Evolutionary conservation across 768 basidiomycete genomes (phyloP).

Genomic region (Tephrocybe sp.): DNA sequence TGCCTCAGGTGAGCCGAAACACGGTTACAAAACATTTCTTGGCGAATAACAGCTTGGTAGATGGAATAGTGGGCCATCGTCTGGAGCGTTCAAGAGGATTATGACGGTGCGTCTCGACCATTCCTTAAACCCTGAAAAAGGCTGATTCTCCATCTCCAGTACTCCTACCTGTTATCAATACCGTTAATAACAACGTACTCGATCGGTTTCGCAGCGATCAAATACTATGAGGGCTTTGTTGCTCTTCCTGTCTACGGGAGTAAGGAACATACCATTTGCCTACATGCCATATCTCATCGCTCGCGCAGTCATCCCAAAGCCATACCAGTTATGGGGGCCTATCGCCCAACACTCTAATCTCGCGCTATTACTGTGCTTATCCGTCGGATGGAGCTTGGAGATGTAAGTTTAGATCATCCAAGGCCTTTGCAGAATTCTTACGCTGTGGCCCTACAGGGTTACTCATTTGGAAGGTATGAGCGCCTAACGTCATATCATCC

Average conservation of each 20-base stretch:
- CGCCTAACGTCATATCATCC: not conserved
- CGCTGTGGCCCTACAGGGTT: slow-evolving; percentile 42
- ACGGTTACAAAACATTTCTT: not conserved
- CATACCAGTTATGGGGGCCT: slow-evolving; percentile 56
- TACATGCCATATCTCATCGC: not conserved
- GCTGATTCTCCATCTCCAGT: slow-evolving; percentile 37
- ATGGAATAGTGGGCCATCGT: slow-evolving; percentile 66
- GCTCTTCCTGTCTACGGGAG: slow-evolving; percentile 44
- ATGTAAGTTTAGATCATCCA: slow-evolving; percentile 46
- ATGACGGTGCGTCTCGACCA: slow-evolving; percentile 65
- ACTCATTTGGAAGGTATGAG: slow-evolving; percentile 75
- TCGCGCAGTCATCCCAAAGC: slow-evolving; percentile 61
- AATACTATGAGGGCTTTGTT: slow-evolving; percentile 69
- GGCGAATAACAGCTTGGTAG: slow-evolving; percentile 30
- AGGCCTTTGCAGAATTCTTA: not conserved
- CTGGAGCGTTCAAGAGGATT: slow-evolving; percentile 80
- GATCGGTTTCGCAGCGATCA: slow-evolving; percentile 67
- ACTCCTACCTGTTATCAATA: slow-evolving; percentile 65
- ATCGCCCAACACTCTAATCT: slow-evolving; percentile 50
- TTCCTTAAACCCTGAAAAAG: not conserved
- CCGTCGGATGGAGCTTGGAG: slow-evolving; percentile 73
- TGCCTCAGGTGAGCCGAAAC: slow-evolving; percentile 55
- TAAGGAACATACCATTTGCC: slow-evolving; percentile 31
- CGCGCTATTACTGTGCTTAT: slow-evolving; percentile 63
- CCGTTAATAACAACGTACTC: slow-evolving; percentile 61